Evolutionary conservation across 2,329 filamentous ascomycete species (phyloP), one percentile per base, ranked within the genome.

Genomic region (Cytospora piceicola): DNA sequence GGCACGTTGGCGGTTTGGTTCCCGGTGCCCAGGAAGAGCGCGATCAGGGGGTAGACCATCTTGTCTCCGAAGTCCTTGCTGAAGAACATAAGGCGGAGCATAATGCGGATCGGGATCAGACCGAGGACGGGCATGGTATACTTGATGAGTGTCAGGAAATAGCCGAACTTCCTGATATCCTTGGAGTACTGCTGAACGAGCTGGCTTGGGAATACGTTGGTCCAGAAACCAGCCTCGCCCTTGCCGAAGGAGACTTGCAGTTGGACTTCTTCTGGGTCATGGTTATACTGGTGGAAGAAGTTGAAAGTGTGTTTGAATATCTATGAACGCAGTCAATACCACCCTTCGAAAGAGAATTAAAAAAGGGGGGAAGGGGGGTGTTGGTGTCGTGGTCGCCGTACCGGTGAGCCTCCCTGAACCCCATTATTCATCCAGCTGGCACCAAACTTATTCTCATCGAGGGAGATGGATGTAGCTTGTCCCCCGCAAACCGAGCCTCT

Each of bases 41-140:
- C 90, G 36, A 92, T 85, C 74, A 93, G 85, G 0, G 90, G 90
- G 65, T 90, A 81, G 0, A 90, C 87, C 76, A 93, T 88, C 42
- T 86, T 87, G 71, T 92, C 88, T 20, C 84, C 85, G 86, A 67
- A 62, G 53, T 88, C 86, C 8, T 83, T 79, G 34, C 80, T 85
- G 74, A 90, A 89, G 60, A 84, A 77, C 74, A 88, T 90, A 58
- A 90, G 75, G 68, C 82, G 83, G 70, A 90, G 79, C 69, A 89
- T 79, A 20, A 84, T 76, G 68, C 84, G 85, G 70, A 90, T 83
- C 0, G 83, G 83, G 20, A 86, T 73, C 4, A 86, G 70, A 4
- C 81, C 82, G 62, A 86, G 81, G 66, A 85, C 71, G 15, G 84
- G 68, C 75, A 85, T 81, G 34, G 84, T 82, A 76, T 76, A 80